Conservation (phyloP, 2,329 filamentous ascomycete genomes). For the Aspergillus sp. region DNA sequence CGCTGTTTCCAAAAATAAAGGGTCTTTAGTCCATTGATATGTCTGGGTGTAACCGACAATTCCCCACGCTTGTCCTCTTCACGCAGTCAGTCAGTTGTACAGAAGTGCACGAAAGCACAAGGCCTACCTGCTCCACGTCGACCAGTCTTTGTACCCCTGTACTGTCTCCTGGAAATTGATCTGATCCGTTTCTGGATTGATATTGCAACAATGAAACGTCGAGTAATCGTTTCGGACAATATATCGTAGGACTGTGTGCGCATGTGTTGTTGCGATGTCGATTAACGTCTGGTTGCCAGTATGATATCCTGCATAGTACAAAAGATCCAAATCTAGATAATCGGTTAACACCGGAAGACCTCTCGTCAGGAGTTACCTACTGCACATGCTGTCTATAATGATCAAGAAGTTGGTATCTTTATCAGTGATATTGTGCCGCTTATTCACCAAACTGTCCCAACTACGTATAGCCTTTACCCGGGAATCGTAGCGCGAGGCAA, state of each 20-base stretch:
- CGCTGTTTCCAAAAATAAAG: constrained; percentile 20
- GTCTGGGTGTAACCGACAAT: constrained; percentile 38
- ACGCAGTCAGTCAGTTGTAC: background rate
- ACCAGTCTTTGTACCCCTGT: constrained; percentile 21
- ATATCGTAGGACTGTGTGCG: constrained; percentile 9
- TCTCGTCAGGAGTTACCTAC: no score
- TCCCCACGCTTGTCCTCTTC: constrained; percentile 24
- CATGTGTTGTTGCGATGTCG: constrained; percentile 23
- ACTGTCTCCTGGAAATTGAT: constrained; percentile 19
- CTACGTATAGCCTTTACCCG: constrained; percentile 41
- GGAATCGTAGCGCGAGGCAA: constrained; percentile 35
- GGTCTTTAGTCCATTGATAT: constrained; percentile 33
- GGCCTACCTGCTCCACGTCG: constrained; percentile 17
- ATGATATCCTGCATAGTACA: constrained; percentile 36
- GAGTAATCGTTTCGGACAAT: constrained; percentile 17
- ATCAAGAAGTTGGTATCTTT: constrained; percentile 5
- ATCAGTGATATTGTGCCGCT: background rate
- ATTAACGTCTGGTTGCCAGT: constrained; percentile 23
- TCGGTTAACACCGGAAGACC: no score
- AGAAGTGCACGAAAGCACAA: background rate
- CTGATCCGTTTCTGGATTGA: constrained; percentile 8
- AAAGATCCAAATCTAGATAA: constrained; percentile 31
- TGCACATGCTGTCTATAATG: constrained; percentile 13
- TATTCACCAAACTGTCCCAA: constrained; percentile 8
- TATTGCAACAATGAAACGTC: constrained; percentile 20